phyloP scores from a whole-genome alignment of 2,329 filamentous ascomycete genomes.

The Neonectria neomacrospora region DNA sequence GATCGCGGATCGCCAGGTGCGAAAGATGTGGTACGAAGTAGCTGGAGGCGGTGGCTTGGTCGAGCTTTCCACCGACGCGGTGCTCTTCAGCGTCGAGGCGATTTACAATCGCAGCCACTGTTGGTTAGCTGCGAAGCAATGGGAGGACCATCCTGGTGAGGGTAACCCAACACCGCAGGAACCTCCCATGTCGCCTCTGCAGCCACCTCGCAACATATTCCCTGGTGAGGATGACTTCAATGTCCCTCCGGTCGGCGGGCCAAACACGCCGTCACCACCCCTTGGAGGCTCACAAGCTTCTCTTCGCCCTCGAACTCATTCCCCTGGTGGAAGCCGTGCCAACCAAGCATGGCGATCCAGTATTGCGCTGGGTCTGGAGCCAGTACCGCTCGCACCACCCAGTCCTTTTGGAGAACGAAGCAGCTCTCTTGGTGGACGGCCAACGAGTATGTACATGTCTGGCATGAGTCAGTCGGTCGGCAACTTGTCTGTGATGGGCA shows the following conservation, averaged over 20 bases:
- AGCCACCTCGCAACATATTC: slow-evolving; percentile 53
- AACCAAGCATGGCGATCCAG: slow-evolving; percentile 54
- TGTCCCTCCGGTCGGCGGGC: slow-evolving; percentile 39
- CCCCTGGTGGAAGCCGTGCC: slow-evolving; percentile 49
- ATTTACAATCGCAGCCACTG: slow-evolving; percentile 69
- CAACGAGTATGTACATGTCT: slow-evolving; percentile 46
- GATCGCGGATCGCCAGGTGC: slow-evolving; percentile 72
- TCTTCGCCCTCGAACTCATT: slow-evolving; percentile 54
- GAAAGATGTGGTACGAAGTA: slow-evolving; percentile 79
- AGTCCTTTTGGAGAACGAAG: slow-evolving; percentile 49
- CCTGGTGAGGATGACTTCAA: slow-evolving; percentile 45
- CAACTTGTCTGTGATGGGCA: slow-evolving; percentile 48
- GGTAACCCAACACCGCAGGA: slow-evolving; percentile 42
- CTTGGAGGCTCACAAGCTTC: slow-evolving; percentile 47
- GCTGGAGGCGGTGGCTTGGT: slow-evolving; percentile 70
- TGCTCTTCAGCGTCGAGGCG: slow-evolving; percentile 70
- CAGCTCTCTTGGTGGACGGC: slow-evolving; percentile 50
- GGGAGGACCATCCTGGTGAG: slow-evolving; percentile 54
- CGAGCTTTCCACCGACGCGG: slow-evolving; percentile 68
- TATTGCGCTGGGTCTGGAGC: slow-evolving; percentile 57
- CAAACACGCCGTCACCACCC: slow-evolving; percentile 42
- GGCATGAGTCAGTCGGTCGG: slow-evolving; percentile 50
- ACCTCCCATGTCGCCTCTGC: slow-evolving; percentile 51
- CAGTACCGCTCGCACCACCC: slow-evolving; percentile 53
- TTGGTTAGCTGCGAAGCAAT: slow-evolving; percentile 64